Evolutionary conservation across 352 stramenopile species (phyloP).

Genomic region (Elongisporangium senticosum): DNA sequence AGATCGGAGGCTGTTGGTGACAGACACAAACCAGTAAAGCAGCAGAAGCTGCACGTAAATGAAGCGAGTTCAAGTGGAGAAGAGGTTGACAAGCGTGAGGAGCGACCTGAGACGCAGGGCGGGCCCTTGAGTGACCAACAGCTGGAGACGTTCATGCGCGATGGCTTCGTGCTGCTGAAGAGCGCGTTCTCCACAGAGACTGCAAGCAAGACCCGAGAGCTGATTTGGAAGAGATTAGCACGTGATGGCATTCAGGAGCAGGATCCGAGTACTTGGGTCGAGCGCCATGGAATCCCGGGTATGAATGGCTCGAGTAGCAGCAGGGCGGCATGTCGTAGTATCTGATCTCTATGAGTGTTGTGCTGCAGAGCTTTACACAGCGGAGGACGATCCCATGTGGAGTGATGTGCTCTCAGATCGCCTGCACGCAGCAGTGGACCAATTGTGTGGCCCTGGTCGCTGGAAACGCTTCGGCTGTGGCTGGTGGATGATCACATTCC

Average conservation of each 20-base stretch:
- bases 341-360: neutral
- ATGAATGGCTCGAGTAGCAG: neutral
- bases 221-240: constrained; percentile 37
- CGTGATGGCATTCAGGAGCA: constrained; percentile 26
- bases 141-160: constrained; percentile 46
- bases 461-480: constrained; percentile 74
- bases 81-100: neutral
- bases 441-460: constrained; percentile 52
- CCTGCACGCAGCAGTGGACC: constrained; percentile 53
- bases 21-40: neutral
- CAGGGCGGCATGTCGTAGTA: neutral
- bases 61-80: neutral
- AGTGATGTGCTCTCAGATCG: constrained; percentile 30
- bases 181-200: constrained; percentile 41
- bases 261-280: constrained; percentile 45
- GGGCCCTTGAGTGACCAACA: constrained; percentile 23
- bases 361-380: constrained; percentile 38
- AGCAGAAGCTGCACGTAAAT: neutral
- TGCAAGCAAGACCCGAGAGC: constrained; percentile 33
- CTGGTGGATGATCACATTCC: constrained; percentile 85
- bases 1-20: neutral
- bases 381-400: constrained; percentile 35
- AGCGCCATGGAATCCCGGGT: constrained; percentile 54
- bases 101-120: neutral
- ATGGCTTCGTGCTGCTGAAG: constrained; percentile 65